Conservation (phyloP, 768 basidiomycete genomes). For the Leccinellum rugosiceps region DNA sequence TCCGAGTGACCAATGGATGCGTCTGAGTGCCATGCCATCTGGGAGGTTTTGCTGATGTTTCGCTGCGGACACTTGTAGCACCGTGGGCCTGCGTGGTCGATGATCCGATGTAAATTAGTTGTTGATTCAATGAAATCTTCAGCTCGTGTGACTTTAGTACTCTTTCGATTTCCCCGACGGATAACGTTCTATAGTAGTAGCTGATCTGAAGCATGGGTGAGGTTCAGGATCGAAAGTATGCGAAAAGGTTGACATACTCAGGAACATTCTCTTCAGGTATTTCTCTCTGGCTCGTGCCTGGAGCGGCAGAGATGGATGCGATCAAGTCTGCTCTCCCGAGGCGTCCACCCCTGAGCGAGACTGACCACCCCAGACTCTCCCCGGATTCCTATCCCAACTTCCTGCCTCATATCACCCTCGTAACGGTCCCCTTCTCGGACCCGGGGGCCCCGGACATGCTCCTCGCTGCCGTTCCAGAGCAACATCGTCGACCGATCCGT, state of each 20-base stretch:
- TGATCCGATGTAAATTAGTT: not conserved
- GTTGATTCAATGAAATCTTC: not conserved
- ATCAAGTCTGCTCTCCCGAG: conserved; percentile 49
- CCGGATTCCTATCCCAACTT: conserved; percentile 56
- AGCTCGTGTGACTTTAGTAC: not conserved
- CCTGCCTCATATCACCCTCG: conserved; percentile 69
- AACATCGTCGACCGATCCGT: conserved; percentile 34
- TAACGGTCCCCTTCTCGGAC: conserved; percentile 35
- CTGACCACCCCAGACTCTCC: conserved; percentile 11
- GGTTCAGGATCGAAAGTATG: not conserved
- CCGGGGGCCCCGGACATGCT: conserved; percentile 22
- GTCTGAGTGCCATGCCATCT: not conserved
- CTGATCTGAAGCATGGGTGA: conserved; percentile 20
- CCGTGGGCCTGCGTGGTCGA: not conserved
- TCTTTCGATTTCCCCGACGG: not conserved
- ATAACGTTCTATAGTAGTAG: not conserved
- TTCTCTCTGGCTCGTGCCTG: conserved; percentile 71
- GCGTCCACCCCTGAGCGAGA: conserved; percentile 19
- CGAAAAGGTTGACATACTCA: not conserved
- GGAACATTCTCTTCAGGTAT: conserved; percentile 38
- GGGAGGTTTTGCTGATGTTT: not conserved
- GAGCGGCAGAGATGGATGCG: conserved; percentile 37
- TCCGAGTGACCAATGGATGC: conserved; percentile 13
- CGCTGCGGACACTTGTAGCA: not conserved
- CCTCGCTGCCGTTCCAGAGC: conserved; percentile 37